A percentile compares a stretch with the other conserved stretches of the same genome.
Evolutionary conservation across 108 stramenopile genomes (phyloP).

Genomic region (Stephanodiscus minutulus): DNA sequence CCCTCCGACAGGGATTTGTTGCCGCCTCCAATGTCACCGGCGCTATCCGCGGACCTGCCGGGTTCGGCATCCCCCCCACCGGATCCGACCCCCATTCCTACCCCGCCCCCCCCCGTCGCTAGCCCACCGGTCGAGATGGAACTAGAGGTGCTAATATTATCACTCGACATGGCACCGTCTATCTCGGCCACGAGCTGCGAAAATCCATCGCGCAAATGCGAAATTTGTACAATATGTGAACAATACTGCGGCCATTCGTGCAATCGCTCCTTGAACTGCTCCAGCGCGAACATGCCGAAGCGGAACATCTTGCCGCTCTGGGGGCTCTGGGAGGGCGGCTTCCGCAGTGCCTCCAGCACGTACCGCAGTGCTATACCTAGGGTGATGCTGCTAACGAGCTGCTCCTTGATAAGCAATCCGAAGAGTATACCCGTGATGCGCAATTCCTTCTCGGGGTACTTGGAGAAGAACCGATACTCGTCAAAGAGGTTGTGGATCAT

Average conservation of each 20-base stretch:
- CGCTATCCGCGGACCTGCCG: slow-evolving; percentile 21
- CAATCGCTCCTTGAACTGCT: slow-evolving; percentile 95
- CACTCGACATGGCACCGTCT: slow-evolving; percentile 76
- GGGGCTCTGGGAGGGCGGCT: slow-evolving; percentile 74
- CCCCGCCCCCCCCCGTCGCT: neutral
- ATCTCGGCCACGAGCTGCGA: slow-evolving; percentile 89
- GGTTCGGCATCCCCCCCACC: slow-evolving; percentile 10
- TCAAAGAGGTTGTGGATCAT: slow-evolving; percentile 99
- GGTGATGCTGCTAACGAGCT: slow-evolving; percentile 96
- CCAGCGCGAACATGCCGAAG: slow-evolving; percentile 98
- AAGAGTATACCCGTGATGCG: slow-evolving; percentile 99
- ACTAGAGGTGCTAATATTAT: slow-evolving; percentile 49
- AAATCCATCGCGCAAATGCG: slow-evolving; percentile 90
- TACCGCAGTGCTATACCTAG: slow-evolving; percentile 98
- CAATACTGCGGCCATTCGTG: slow-evolving; percentile 99
- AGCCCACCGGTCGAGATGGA: slow-evolving; percentile 26
- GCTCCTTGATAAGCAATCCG: slow-evolving; percentile 96
- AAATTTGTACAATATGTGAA: slow-evolving; percentile 97
- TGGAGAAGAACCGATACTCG: slow-evolving; percentile 98
- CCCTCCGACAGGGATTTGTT: neutral
- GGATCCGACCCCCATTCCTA: neutral
- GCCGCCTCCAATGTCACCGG: slow-evolving; percentile 20
- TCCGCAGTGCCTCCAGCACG: slow-evolving; percentile 96
- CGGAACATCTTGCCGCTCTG: slow-evolving; percentile 96
- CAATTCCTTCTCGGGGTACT: slow-evolving; percentile 98